These are phyloP conservation scores for Dryadomyces sulphureus DNA, from an alignment of 2,329 filamentous ascomycete genomes.

Conservation along the genomic window DNA sequence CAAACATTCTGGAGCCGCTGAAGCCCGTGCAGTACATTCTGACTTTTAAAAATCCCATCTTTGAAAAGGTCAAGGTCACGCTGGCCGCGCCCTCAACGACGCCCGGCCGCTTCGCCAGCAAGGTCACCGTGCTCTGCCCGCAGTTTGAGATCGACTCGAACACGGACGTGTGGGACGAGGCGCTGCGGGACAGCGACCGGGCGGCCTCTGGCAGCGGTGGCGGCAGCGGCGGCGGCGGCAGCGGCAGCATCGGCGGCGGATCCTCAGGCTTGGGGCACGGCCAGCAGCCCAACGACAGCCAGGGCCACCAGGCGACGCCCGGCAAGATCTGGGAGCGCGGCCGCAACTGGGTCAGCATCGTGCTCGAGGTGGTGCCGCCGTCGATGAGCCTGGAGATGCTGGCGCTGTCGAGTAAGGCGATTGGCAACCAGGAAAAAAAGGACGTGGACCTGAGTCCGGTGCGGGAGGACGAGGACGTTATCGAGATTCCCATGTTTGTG, in stretches of 20 bases:
- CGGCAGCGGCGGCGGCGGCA: conserved; percentile 28
- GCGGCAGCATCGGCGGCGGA: conserved; percentile 13
- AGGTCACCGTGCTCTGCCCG: conserved; percentile 84
- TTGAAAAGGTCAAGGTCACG: conserved; percentile 76
- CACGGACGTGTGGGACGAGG: conserved; percentile 78
- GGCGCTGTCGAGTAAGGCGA: conserved; percentile 12
- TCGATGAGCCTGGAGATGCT: conserved; percentile 28
- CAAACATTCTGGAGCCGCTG: conserved; percentile 37
- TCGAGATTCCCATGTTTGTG: conserved; percentile 93
- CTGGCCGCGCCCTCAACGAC: conserved; percentile 72
- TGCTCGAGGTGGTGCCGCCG: conserved; percentile 72
- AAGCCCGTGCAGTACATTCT: conserved; percentile 65
- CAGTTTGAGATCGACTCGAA: conserved; percentile 91
- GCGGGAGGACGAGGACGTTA: conserved; percentile 43
- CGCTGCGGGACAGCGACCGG: conserved; percentile 42
- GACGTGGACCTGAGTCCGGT: conserved; percentile 29
- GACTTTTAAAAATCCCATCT: conserved; percentile 86
- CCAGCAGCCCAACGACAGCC: conserved; percentile 20
- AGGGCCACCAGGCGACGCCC: conserved; percentile 55
- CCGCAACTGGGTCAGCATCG: conserved; percentile 87
- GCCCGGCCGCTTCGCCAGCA: conserved; percentile 60
- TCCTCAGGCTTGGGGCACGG: conserved; percentile 19
- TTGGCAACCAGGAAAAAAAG: conserved; percentile 15
- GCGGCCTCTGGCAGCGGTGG: conserved; percentile 16
- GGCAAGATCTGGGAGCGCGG: conserved; percentile 95